A percentile compares a stretch with the other conserved stretches of the same genome.
Evolutionary conservation across 108 stramenopile genomes (phyloP).

Genomic region (Conticribra weissflogii): DNA sequence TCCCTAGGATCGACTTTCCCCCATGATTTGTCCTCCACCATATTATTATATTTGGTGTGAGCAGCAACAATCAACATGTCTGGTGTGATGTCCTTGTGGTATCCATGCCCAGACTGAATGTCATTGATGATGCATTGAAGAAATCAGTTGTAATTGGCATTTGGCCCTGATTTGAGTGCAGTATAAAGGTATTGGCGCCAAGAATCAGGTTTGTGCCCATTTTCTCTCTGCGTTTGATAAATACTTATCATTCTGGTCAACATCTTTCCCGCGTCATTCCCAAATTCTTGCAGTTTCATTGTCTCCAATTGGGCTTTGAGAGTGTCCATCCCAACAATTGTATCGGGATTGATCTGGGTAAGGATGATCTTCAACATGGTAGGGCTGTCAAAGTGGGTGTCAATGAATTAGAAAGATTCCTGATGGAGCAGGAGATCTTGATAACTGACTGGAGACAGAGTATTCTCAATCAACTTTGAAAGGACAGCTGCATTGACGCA

Average conservation of each 20-base stretch:
- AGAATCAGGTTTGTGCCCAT: background rate
- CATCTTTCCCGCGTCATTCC: background rate
- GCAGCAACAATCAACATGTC: background rate
- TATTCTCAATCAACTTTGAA: background rate
- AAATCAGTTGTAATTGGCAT: conserved; percentile 9
- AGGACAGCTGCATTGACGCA: background rate
- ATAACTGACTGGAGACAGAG: background rate
- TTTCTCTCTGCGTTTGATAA: background rate
- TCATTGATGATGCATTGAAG: background rate
- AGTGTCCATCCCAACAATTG: conserved; percentile 4
- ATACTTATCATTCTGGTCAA: background rate
- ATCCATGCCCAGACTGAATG: conserved; percentile 1
- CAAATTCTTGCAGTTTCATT: background rate
- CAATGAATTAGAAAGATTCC: background rate
- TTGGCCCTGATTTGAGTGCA: background rate
- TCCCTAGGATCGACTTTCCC: conserved; percentile 7
- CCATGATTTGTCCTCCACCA: background rate
- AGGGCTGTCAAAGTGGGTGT: background rate
- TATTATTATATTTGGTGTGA: background rate
- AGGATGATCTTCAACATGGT: too few species aligned
- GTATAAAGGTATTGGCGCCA: background rate
- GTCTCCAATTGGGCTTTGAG: background rate
- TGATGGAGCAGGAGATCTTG: background rate
- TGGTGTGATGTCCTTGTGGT: background rate
- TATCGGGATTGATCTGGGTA: too few species aligned